Evolutionary conservation across 441 rosid species (phyloP).

Genomic region (Aquilaria agallochum): DNA sequence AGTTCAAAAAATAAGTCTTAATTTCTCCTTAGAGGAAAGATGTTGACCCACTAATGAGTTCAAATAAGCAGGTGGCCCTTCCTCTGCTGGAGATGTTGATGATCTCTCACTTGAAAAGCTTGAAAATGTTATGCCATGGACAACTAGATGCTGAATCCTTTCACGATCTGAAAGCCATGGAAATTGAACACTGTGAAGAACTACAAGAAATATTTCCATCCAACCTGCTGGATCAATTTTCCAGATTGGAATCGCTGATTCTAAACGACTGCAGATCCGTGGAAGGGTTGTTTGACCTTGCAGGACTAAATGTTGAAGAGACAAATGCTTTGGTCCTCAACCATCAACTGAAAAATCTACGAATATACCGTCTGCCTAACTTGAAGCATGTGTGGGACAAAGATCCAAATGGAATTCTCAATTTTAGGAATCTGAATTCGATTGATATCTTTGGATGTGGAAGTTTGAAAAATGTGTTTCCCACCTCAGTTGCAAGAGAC

Average conservation of each 20-base stretch:
- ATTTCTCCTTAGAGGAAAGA: not conserved
- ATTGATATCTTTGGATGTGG: constrained; percentile 5
- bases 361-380: constrained; percentile 12
- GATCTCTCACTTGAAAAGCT: constrained; percentile 7
- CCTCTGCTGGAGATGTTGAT: constrained; percentile 17
- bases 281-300: constrained; percentile 21
- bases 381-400: constrained; percentile 26
- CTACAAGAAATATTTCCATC: constrained; percentile 6
- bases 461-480: constrained; percentile 18
- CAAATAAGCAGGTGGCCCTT: constrained; percentile 7
- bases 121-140: constrained; percentile 9
- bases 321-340: not conserved
- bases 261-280: constrained; percentile 11
- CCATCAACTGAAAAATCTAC: constrained; percentile 4
- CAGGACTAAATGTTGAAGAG: not conserved
- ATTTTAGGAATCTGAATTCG: constrained; percentile 7
- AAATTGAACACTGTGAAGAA: constrained; percentile 8
- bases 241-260: not conserved
- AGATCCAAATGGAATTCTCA: constrained; percentile 15
- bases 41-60: not conserved
- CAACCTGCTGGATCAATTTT: constrained; percentile 3
- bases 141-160: constrained; percentile 9
- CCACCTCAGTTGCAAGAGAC: constrained; percentile 15
- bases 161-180: constrained; percentile 8
- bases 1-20: not conserved